Evolutionary conservation across 1,284 basidiomycete species (phyloP), one percentile per base, ranked within the genome.

Genomic region (Austroboletus niveus): DNA sequence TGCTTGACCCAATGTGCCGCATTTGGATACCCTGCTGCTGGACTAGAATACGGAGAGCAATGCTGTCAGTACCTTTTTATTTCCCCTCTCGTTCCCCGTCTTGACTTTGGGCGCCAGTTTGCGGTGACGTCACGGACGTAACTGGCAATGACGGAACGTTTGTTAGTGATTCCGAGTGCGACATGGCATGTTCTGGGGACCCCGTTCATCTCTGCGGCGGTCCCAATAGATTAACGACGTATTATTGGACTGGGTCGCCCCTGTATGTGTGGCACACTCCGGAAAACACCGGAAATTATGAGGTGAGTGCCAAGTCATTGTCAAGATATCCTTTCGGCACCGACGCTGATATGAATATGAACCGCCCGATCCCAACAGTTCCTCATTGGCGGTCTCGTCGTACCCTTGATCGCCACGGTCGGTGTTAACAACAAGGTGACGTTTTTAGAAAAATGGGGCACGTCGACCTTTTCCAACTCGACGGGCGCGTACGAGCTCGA

Each of bases 401-500:
- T 87, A 7, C 87, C 87, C 4, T 72, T 89, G 48, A 78, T 89
- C 41, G 81, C 85, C 6, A 89, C 87, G 0, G 72, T 90, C 35
- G 87, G 87, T 5, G 74, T 86, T 66, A 90, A 90, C 72, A 80
- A 83, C 72, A 90, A 90, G 62, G 81, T 90, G 47, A 79, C 80
- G 1, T 87, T 90, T 71, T 71, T 90, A 8, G 87, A 90, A 69
- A 90, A 90, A 65, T 66, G 24, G 5, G 76, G 76, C 2, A 78
- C 78, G 1, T 74, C 65, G 56, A 79, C 76, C 29, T 84, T 74
- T 58, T 58, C 67, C 17, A 90, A 90, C 61, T 77, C 82, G 8
- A 89, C 87, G 29, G 88, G 87, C 22, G 87, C 85, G 3, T 89
- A 89, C 57, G 88, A 90, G 57, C 72, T 90, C 35, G 87, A 89